These are phyloP conservation scores for Tuber brumale DNA, from an alignment of 495 filamentous ascomycete genomes.

Conservation along the genomic window DNA sequence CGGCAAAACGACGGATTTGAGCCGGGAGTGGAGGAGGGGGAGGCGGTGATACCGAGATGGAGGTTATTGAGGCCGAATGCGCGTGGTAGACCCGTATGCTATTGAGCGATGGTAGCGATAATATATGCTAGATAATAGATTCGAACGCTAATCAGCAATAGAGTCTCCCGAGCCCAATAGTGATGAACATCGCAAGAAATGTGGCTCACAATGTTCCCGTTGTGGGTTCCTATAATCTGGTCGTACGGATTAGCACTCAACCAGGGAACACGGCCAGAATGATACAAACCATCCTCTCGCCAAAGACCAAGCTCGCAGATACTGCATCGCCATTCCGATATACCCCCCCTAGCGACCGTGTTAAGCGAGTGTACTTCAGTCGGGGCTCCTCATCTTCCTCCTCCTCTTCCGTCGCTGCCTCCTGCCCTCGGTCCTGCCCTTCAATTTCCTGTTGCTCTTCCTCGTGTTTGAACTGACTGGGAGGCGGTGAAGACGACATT, in stretches of 20 bases:
- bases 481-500: conserved; percentile 12
- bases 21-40: conserved; percentile 62
- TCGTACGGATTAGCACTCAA: conserved; percentile 21
- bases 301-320: conserved; percentile 77
- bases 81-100: conserved; percentile 77
- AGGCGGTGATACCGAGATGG: conserved; percentile 83
- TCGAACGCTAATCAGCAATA: background rate
- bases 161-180: background rate
- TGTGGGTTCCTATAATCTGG: conserved; percentile 89
- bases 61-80: conserved; percentile 82
- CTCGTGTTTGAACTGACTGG: background rate
- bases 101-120: conserved; percentile 73
- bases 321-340: conserved; percentile 95
- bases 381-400: conserved; percentile 93
- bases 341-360: conserved; percentile 65
- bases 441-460: conserved; percentile 2
- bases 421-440: background rate
- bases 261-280: conserved; percentile 4
- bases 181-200: conserved; percentile 43
- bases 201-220: conserved; percentile 74
- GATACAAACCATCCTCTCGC: conserved; percentile 82
- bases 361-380: conserved; percentile 84
- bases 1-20: conserved; percentile 49
- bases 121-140: conserved; percentile 58
- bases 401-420: conserved; percentile 53